Evolutionary conservation across 2,329 filamentous ascomycete genomes (phyloP).

Genomic region (Knoxdaviesia proteae): DNA sequence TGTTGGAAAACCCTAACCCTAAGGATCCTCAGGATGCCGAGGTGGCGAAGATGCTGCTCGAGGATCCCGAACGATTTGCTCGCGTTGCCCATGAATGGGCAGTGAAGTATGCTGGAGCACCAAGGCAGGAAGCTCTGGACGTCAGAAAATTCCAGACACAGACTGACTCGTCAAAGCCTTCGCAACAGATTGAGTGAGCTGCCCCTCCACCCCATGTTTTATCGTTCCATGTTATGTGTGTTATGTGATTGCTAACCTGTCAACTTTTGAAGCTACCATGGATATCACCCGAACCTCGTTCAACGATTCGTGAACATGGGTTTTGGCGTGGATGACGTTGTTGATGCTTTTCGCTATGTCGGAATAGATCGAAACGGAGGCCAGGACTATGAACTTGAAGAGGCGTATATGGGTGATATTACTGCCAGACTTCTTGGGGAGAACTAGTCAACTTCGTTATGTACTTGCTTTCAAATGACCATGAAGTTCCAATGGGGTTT

Average conservation of each 20-base stretch:
- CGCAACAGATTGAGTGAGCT: conserved; percentile 6
- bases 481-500: too few relatives aligned
- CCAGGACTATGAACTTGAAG: conserved; percentile 68
- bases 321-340: conserved; percentile 71
- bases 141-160: conserved; percentile 23
- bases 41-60: conserved; percentile 75
- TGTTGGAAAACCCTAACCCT: conserved; percentile 83
- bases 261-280: conserved; percentile 42
- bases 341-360: conserved; percentile 62
- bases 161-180: conserved; percentile 23
- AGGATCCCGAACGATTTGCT: conserved; percentile 58
- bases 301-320: conserved; percentile 80
- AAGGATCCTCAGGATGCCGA: conserved; percentile 95
- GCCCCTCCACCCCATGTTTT: background rate
- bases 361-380: conserved; percentile 64
- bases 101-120: conserved; percentile 61
- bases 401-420: conserved; percentile 77
- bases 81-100: conserved; percentile 81
- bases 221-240: background rate
- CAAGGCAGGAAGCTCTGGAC: conserved; percentile 19
- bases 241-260: background rate
- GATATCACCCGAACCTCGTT: conserved; percentile 69
- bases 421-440: conserved; percentile 72
- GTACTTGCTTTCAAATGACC: too few relatives aligned
- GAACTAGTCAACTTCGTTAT: conserved; percentile 19